Conservation (phyloP, 306 rosid species). For the Echinosophora koreensis region DNA sequence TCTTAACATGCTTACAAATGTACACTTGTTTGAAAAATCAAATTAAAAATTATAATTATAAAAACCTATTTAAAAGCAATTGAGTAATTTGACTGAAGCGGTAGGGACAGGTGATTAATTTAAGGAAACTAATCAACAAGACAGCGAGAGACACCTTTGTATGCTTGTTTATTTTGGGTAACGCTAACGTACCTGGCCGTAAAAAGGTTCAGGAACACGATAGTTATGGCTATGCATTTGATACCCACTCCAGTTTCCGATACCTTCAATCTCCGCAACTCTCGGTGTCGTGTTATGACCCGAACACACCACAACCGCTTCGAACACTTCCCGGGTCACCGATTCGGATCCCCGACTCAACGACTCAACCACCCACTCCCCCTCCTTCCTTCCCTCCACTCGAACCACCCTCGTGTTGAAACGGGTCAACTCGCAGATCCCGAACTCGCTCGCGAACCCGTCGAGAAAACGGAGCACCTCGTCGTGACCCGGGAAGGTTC, state of each 20-base stretch:
- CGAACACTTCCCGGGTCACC: slow-evolving; percentile 27
- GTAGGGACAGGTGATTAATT: too few species aligned
- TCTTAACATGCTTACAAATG: too few species aligned
- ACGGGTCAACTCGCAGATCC: slow-evolving; percentile 3
- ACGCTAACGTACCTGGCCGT: slow-evolving; percentile 9
- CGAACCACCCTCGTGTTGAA: slow-evolving; percentile 27
- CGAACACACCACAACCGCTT: slow-evolving; percentile 47
- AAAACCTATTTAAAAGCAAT: too few species aligned
- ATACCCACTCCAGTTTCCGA: slow-evolving; percentile 9
- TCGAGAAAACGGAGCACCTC: slow-evolving; percentile 48
- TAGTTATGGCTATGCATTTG: slow-evolving; percentile 55
- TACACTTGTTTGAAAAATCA: too few species aligned
- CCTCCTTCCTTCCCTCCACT: background rate
- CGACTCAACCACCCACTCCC: slow-evolving; percentile 13
- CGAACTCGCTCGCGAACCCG: slow-evolving; percentile 38
- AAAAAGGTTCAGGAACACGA: slow-evolving; percentile 44
- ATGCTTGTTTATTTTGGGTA: too few species aligned
- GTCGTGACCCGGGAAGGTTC: slow-evolving; percentile 48
- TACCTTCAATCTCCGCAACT: background rate
- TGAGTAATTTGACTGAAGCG: too few species aligned
- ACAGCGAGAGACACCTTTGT: too few species aligned
- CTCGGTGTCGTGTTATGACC: slow-evolving; percentile 41
- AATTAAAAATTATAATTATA: too few species aligned
- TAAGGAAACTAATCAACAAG: too few species aligned
- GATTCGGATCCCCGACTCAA: slow-evolving; percentile 20